phyloP scores from a whole-genome alignment of 306 rosid genomes.

The Leucaena leucocephala region DNA sequence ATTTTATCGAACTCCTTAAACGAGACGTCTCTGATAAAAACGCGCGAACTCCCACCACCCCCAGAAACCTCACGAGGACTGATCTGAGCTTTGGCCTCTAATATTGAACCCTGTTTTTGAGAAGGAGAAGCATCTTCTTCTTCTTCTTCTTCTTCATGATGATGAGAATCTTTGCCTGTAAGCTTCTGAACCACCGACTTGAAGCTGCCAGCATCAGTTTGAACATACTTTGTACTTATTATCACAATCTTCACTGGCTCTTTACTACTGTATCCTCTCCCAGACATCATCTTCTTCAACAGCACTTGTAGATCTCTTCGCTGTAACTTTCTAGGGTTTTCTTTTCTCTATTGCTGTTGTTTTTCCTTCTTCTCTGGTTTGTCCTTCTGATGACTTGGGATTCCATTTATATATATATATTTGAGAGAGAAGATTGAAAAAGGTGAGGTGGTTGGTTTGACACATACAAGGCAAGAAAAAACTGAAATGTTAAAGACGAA shows the following conservation, averaged over 20 bases:
- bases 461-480: neutral
- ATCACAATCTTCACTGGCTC: slow-evolving; percentile 62
- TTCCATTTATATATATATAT: neutral
- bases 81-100: neutral
- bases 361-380: neutral
- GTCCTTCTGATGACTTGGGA: neutral
- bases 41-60: neutral
- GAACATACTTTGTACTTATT: slow-evolving; percentile 71
- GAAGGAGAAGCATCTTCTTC: neutral
- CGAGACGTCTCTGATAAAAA: slow-evolving; percentile 53
- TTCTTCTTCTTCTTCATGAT: neutral
- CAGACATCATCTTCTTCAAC: neutral
- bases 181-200: slow-evolving; percentile 78
- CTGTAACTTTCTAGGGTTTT: neutral
- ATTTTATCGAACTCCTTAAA: slow-evolving; percentile 69
- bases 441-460: slow-evolving; percentile 25
- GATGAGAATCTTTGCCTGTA: slow-evolving; percentile 64
- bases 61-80: neutral
- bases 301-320: no score
- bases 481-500: slow-evolving; percentile 23
- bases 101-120: neutral
- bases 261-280: neutral
- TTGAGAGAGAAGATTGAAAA: neutral
- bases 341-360: neutral
- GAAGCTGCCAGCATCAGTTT: slow-evolving; percentile 73